phyloP scores from a whole-genome alignment of 2,329 filamentous ascomycete genomes.

The Lizonia empirigonia region DNA sequence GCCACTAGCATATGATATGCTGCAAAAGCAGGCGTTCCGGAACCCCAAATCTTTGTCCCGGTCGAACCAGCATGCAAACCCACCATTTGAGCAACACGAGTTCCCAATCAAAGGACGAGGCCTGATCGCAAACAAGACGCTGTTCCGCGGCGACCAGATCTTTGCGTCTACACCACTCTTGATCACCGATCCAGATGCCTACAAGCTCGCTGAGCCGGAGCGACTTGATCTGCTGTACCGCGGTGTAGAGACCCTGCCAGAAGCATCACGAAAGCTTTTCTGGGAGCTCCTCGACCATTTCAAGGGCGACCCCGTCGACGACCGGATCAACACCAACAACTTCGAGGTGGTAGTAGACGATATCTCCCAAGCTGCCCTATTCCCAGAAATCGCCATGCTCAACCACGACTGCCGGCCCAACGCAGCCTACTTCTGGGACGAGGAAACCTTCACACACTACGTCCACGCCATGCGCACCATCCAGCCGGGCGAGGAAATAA shows the following conservation, averaged over 20 bases:
- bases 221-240: conserved; percentile 36
- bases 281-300: conserved; percentile 41
- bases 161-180: conserved; percentile 43
- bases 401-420: conserved; percentile 49
- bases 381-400: conserved; percentile 46
- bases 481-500: conserved; percentile 50
- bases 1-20: conserved; percentile 33
- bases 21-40: conserved; percentile 38
- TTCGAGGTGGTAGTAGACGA: conserved; percentile 39
- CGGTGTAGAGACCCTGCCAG: conserved; percentile 35
- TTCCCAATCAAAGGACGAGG: conserved; percentile 43
- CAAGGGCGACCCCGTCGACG: conserved; percentile 40
- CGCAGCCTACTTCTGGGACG: conserved; percentile 51
- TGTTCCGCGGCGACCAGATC: conserved; percentile 42
- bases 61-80: conserved; percentile 35
- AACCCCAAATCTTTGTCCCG: conserved; percentile 23
- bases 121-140: conserved; percentile 42
- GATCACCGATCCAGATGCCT: conserved; percentile 35
- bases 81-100: conserved; percentile 36
- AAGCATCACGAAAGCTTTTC: conserved; percentile 26
- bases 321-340: conserved; percentile 45
- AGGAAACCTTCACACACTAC: conserved; percentile 46
- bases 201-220: conserved; percentile 30
- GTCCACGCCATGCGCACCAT: conserved; percentile 50
- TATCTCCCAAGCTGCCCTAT: conserved; percentile 30